Evolutionary conservation across 768 basidiomycete species (phyloP).

Genomic region (Termitomyces sp.): DNA sequence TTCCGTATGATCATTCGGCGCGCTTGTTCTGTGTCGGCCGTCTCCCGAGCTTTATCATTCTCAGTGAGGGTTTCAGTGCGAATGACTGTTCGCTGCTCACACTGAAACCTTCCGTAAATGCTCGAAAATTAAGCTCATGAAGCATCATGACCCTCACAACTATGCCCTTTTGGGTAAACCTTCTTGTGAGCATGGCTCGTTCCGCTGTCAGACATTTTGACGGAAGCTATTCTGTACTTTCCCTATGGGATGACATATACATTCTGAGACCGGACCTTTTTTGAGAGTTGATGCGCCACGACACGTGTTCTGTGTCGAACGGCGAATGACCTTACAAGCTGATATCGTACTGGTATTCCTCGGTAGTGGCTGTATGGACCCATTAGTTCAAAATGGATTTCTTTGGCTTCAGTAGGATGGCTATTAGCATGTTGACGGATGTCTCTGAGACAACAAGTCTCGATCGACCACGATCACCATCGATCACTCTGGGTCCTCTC

Average conservation of each 20-base stretch:
- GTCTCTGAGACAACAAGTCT: not conserved
- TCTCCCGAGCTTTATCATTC: constrained; percentile 3
- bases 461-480: not conserved
- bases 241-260: not conserved
- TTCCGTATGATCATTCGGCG: not conserved
- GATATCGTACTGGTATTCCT: not conserved
- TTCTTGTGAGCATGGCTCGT: constrained; percentile 47
- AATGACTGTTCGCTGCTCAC: constrained; percentile 22
- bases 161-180: constrained; percentile 9
- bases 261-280: not conserved
- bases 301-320: not conserved
- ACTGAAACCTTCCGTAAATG: constrained; percentile 30
- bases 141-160: constrained; percentile 49
- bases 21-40: not conserved
- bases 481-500: not conserved
- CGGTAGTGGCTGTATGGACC: not conserved
- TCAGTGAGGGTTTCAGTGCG: constrained; percentile 30
- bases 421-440: not conserved
- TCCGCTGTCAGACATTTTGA: constrained; percentile 54
- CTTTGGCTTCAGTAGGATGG: not conserved
- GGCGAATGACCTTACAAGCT: not conserved
- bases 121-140: constrained; percentile 40
- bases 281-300: not conserved
- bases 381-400: not conserved
- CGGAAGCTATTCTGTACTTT: not conserved